phyloP scores from a whole-genome alignment of 2,329 filamentous ascomycete genomes.

The Mariannaea elegans region DNA sequence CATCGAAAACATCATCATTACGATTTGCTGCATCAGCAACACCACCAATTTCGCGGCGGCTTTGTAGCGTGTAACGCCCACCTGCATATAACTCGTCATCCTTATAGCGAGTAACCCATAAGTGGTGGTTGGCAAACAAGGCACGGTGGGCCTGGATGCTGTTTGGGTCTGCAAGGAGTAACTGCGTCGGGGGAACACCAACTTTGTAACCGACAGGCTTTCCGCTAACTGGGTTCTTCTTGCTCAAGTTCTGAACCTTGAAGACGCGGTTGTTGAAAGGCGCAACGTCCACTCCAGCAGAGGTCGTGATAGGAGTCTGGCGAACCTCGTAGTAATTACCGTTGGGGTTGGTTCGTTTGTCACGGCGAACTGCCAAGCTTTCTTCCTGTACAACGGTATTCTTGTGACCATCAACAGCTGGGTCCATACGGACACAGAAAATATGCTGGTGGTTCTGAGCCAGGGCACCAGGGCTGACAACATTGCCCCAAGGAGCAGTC shows the following conservation, averaged over 20 bases:
- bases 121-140: conserved; percentile 53
- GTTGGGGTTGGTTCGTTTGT: conserved; percentile 55
- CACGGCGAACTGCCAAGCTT: conserved; percentile 54
- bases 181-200: conserved; percentile 49
- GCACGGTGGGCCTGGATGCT: conserved; percentile 52
- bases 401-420: conserved; percentile 65
- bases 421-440: conserved; percentile 70
- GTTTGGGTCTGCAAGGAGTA: conserved; percentile 51
- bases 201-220: conserved; percentile 60
- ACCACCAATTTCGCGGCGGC: conserved; percentile 42
- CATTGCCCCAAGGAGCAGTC: conserved; percentile 63
- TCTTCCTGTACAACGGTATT: conserved; percentile 62
- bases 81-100: conserved; percentile 57
- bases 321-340: conserved; percentile 55
- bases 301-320: conserved; percentile 56
- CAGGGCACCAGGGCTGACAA: conserved; percentile 67
- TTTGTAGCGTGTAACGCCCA: conserved; percentile 55
- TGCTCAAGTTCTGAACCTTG: conserved; percentile 58
- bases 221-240: conserved; percentile 53
- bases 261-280: conserved; percentile 58
- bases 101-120: conserved; percentile 58
- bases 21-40: conserved; percentile 51
- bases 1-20: conserved; percentile 58
- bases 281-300: conserved; percentile 57
- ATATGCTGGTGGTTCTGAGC: conserved; percentile 75